Percentiles rank a stretch among this genome's conserved stretches.
These are phyloP conservation scores for Epichloe hybrida DNA, from an alignment of 2,329 filamentous ascomycete species.

Conservation along the genomic window DNA sequence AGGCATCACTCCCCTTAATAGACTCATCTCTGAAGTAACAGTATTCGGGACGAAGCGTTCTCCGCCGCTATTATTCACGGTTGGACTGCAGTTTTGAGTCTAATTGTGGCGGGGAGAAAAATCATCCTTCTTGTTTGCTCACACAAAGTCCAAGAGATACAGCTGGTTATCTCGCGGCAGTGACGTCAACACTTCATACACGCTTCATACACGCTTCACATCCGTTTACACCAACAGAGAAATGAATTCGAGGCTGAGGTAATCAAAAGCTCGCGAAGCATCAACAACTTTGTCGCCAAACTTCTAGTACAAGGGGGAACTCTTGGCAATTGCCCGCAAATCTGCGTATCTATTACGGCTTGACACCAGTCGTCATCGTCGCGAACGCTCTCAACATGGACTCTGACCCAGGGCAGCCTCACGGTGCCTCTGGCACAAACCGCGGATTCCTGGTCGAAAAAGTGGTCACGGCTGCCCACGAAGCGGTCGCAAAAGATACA, in stretches of 20 bases:
- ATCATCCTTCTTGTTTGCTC: neutral
- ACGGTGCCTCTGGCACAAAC: constrained; percentile 10
- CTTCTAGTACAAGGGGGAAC: neutral
- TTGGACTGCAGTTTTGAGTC: no score
- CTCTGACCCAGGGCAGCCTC: constrained; percentile 9
- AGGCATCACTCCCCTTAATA: neutral
- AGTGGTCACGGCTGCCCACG: constrained; percentile 20
- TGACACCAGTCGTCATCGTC: neutral
- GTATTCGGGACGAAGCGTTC: neutral
- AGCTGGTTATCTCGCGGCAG: neutral
- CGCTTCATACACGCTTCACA: neutral
- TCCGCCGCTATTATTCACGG: neutral
- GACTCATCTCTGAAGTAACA: neutral
- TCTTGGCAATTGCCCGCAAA: neutral
- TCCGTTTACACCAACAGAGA: neutral
- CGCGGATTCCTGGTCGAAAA: constrained; percentile 15
- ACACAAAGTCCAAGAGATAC: neutral
- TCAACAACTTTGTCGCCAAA: neutral
- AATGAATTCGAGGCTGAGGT: neutral
- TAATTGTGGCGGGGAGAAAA: no score
- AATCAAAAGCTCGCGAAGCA: neutral
- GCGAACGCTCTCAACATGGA: constrained; percentile 12
- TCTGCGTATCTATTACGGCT: neutral
- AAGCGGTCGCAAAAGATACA: constrained; percentile 1
- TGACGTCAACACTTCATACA: constrained; percentile 1